phyloP scores from a whole-genome alignment of 2,329 filamentous ascomycete genomes.

The Calonectria henricotiae region DNA sequence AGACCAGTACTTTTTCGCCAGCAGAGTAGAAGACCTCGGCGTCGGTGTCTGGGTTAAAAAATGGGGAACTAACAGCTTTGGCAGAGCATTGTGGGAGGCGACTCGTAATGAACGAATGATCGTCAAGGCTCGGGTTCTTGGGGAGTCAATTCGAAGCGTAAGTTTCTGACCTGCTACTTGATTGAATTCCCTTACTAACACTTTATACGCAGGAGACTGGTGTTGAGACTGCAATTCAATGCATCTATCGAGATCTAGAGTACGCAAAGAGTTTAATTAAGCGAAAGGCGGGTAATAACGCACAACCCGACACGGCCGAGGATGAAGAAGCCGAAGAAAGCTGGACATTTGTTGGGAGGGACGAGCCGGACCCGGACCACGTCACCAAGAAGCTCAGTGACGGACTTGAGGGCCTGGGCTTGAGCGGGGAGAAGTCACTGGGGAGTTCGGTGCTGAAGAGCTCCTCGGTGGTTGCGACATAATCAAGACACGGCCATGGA shows the following conservation, averaged over 20 bases:
- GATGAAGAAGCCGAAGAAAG: constrained; percentile 80
- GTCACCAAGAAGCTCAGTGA: constrained; percentile 62
- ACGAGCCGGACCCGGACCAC: constrained; percentile 65
- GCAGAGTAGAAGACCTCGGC: constrained; percentile 90
- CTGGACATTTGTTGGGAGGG: constrained; percentile 89
- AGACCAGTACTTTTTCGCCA: constrained; percentile 97
- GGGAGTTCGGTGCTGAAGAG: constrained; percentile 47
- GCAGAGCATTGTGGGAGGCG: constrained; percentile 90
- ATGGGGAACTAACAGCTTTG: constrained; percentile 89
- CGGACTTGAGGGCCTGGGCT: constrained; percentile 50
- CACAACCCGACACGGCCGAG: constrained; percentile 60
- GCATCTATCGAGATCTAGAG: constrained; percentile 94
- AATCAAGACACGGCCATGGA: constrained; percentile 21
- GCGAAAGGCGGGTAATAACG: constrained; percentile 71
- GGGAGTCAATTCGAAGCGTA: constrained; percentile 90
- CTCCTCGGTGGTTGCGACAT: constrained; percentile 32
- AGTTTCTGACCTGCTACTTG: constrained; percentile 52
- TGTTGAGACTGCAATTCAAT: constrained; percentile 91
- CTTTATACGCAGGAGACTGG: constrained; percentile 80
- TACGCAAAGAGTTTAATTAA: constrained; percentile 90
- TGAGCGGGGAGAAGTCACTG: constrained; percentile 45
- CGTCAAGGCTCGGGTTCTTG: constrained; percentile 84
- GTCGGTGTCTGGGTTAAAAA: constrained; percentile 93
- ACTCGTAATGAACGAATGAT: constrained; percentile 95
- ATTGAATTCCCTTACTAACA: constrained; percentile 51